Conservation (phyloP, 1,139 yeast species). For the Pichia sp. region DNA sequence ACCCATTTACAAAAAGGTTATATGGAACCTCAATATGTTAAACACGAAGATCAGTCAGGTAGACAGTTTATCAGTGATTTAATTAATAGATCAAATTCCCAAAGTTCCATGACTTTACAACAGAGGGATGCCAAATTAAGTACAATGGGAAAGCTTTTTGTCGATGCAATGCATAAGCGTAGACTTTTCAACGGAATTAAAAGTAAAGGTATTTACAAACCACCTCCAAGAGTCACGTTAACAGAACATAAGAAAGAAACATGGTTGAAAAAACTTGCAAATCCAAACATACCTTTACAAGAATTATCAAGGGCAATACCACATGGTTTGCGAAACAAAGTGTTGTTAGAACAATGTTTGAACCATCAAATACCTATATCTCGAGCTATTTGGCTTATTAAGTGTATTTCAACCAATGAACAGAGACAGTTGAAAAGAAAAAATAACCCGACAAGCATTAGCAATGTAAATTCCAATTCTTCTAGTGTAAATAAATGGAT, state of each 20-base stretch:
- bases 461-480: slow-evolving; percentile 12
- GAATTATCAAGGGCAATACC: slow-evolving; percentile 78
- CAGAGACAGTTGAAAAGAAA: slow-evolving; percentile 61
- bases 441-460: too few relatives aligned
- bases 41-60: slow-evolving; percentile 53
- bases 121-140: slow-evolving; percentile 2
- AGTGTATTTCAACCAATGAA: slow-evolving; percentile 82
- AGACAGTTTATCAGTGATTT: slow-evolving; percentile 42
- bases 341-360: slow-evolving; percentile 66
- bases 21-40: slow-evolving; percentile 47
- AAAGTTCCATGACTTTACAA: background rate
- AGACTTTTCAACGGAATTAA: slow-evolving; percentile 59
- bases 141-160: slow-evolving; percentile 42
- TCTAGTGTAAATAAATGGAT: slow-evolving; percentile 57
- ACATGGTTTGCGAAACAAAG: slow-evolving; percentile 76
- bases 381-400: slow-evolving; percentile 85
- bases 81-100: slow-evolving; percentile 4
- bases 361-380: slow-evolving; percentile 60
- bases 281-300: slow-evolving; percentile 56
- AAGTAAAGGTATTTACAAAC: slow-evolving; percentile 52
- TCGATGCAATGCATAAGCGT: slow-evolving; percentile 60
- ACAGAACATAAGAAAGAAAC: slow-evolving; percentile 80
- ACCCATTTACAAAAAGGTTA: slow-evolving; percentile 54
- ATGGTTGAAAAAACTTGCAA: slow-evolving; percentile 79
- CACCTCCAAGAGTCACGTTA: slow-evolving; percentile 82